phyloP scores from a whole-genome alignment of 2,329 filamentous ascomycete genomes.

The Sporothrix globosa region DNA sequence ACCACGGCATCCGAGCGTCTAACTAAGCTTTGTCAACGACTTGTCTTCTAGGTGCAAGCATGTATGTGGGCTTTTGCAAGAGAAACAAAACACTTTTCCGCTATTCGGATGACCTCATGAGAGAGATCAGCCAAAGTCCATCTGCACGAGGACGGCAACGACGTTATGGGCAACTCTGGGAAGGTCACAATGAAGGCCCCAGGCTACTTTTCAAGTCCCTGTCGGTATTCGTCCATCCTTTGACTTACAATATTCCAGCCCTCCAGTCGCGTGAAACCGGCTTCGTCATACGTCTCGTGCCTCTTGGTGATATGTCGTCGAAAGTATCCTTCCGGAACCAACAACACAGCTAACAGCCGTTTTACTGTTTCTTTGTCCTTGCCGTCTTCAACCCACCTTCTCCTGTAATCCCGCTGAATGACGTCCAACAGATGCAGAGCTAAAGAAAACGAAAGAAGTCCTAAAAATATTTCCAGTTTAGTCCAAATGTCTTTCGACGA shows the following conservation, averaged over 20 bases:
- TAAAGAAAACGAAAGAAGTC: background rate
- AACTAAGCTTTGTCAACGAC: background rate
- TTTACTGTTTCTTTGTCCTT: background rate
- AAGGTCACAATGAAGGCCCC: too few relatives aligned
- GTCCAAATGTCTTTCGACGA: background rate
- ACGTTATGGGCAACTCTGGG: too few relatives aligned
- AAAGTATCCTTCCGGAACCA: slow-evolving; percentile 21
- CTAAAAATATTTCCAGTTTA: background rate
- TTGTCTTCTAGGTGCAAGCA: too few relatives aligned
- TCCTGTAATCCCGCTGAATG: background rate
- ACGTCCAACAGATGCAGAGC: background rate
- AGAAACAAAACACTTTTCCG: too few relatives aligned
- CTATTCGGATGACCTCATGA: too few relatives aligned
- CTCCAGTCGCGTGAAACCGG: background rate
- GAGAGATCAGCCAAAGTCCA: too few relatives aligned
- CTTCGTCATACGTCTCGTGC: too few relatives aligned
- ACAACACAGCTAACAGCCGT: background rate
- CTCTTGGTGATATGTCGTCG: background rate
- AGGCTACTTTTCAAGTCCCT: too few relatives aligned
- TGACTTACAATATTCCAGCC: too few relatives aligned
- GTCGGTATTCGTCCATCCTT: too few relatives aligned
- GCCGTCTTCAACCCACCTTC: background rate
- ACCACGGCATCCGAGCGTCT: background rate
- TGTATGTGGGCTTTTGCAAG: too few relatives aligned
- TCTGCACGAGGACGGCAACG: too few relatives aligned